Percentiles rank a stretch among this genome's conserved stretches.
Evolutionary conservation across 2,329 filamentous ascomycete species (phyloP).

Genomic region (Calonectria montana): DNA sequence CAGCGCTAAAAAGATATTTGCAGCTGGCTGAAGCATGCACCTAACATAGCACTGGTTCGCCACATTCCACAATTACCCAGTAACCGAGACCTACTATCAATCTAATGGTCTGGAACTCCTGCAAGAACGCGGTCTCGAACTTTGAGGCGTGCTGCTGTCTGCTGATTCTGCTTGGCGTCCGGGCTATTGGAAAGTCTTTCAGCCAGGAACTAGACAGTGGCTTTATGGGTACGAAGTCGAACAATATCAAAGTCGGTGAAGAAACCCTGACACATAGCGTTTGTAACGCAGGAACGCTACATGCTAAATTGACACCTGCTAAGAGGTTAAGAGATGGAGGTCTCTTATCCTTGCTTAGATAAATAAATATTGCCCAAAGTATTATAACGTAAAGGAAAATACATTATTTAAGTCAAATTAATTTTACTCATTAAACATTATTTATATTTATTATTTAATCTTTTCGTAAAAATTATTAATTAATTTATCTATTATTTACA

Average conservation of each 20-base stretch:
- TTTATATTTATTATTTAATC: too few species aligned
- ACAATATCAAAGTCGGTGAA: not conserved
- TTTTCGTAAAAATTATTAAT: too few species aligned
- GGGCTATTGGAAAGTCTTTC: not conserved
- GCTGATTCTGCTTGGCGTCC: not conserved
- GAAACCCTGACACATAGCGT: too few species aligned
- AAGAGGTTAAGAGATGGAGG: too few species aligned
- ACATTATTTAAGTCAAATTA: too few species aligned
- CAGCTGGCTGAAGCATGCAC: not conserved
- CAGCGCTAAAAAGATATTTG: not conserved
- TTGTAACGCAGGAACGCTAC: too few species aligned
- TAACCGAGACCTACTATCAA: not conserved
- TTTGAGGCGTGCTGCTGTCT: not conserved
- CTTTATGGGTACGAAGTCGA: not conserved
- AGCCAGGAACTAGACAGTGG: not conserved
- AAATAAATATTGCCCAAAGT: too few species aligned
- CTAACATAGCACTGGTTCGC: not conserved
- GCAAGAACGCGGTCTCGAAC: not conserved
- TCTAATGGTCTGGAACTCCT: not conserved
- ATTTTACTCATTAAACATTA: too few species aligned
- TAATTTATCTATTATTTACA: too few species aligned
- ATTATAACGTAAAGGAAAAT: too few species aligned
- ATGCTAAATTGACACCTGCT: too few species aligned
- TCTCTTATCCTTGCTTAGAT: too few species aligned
- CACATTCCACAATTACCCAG: not conserved